Evolutionary conservation across 2,329 filamentous ascomycete species (phyloP).

Genomic region (Nigrograna mackinnonii): DNA sequence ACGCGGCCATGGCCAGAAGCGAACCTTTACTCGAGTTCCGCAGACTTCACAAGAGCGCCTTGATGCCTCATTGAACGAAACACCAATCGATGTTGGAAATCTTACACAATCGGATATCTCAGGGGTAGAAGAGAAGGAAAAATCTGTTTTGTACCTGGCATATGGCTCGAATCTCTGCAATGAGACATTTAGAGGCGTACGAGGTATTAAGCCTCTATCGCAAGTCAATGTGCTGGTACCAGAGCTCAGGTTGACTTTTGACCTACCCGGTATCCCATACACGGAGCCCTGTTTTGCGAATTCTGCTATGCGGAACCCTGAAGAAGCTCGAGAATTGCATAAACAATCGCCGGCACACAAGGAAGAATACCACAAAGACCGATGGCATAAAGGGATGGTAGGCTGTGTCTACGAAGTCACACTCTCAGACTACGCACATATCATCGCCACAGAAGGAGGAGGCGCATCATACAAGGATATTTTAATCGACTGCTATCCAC

Average conservation of each 20-base stretch:
- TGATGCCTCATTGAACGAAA: constrained; percentile 33
- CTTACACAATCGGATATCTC: constrained; percentile 16
- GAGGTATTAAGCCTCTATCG: constrained; percentile 81
- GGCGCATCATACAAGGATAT: constrained; percentile 85
- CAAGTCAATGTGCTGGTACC: constrained; percentile 83
- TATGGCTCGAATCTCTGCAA: constrained; percentile 90
- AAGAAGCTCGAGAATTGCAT: constrained; percentile 11
- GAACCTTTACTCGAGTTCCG: constrained; percentile 20
- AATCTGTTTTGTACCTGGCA: constrained; percentile 55
- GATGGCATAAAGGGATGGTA: constrained; percentile 81
- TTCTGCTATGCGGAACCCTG: constrained; percentile 61
- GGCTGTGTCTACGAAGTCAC: constrained; percentile 97
- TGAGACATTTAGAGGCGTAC: constrained; percentile 75
- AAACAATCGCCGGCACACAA: constrained; percentile 2
- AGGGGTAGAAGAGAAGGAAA: constrained; percentile 28
- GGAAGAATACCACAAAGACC: constrained; percentile 59
- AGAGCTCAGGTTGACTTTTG: constrained; percentile 76
- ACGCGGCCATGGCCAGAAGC: constrained; percentile 7
- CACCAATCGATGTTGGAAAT: constrained; percentile 20
- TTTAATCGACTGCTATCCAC: constrained; percentile 73
- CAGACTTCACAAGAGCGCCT: constrained; percentile 31
- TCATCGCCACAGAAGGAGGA: constrained; percentile 89
- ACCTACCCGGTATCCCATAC: constrained; percentile 85
- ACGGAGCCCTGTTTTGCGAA: constrained; percentile 92
- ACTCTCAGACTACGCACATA: constrained; percentile 75